Percentiles rank a stretch among this genome's conserved stretches.
These are phyloP conservation scores for Apophysomyces trapeziformis DNA, from an alignment of 371 early-diverging fungal genomes.

Conservation along the genomic window DNA sequence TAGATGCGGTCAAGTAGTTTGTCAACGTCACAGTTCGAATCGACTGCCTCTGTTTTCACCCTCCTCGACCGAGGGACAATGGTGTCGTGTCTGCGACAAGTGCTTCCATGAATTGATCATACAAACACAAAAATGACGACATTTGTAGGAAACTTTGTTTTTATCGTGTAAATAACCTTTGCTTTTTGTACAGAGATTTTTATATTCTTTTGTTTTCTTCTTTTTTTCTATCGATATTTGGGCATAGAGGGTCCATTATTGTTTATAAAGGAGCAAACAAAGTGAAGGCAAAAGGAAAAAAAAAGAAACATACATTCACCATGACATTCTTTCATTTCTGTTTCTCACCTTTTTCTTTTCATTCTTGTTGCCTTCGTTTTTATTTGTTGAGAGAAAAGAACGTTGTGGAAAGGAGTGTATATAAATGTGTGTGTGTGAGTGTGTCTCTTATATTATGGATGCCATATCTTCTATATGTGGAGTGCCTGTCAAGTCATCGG, in stretches of 20 bases:
- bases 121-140: background rate
- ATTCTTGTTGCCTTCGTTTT: background rate
- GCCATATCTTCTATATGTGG: background rate
- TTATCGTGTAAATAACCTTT: constrained; percentile 2
- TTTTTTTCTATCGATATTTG: background rate
- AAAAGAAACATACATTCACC: no score
- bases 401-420: background rate
- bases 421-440: background rate
- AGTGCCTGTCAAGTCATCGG: background rate
- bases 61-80: constrained; percentile 23
- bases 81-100: constrained; percentile 48
- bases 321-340: no score
- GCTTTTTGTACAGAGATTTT: background rate
- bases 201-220: background rate
- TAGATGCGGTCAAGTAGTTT: constrained; percentile 44
- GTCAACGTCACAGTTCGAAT: constrained; percentile 47
- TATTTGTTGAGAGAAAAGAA: background rate
- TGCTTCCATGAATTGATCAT: constrained; percentile 41
- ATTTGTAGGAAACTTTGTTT: background rate
- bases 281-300: background rate
- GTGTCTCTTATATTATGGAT: background rate
- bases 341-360: no score
- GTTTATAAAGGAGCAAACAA: background rate
- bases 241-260: background rate
- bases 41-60: constrained; percentile 39